These are phyloP conservation scores for Emergomyces pasteurianus DNA, from an alignment of 2,329 filamentous ascomycete species.

Conservation along the genomic window DNA sequence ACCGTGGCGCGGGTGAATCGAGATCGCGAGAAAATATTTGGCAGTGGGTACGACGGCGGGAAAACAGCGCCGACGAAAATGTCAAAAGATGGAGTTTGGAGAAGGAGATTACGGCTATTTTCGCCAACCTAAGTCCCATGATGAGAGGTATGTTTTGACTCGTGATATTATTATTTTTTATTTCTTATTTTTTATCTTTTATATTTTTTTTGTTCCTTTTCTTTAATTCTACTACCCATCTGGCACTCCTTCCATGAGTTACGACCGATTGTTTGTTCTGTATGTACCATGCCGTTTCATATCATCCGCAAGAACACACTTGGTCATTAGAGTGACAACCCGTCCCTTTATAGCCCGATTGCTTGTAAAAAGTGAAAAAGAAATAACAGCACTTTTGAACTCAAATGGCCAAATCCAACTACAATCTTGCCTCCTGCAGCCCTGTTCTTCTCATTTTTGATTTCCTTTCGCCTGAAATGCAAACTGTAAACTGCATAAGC, in stretches of 20 bases:
- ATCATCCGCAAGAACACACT: background rate
- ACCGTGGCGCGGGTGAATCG: slow-evolving; percentile 39
- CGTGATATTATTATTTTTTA: background rate
- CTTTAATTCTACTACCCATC: slow-evolving; percentile 1
- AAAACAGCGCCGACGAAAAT: slow-evolving; percentile 10
- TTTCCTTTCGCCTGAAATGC: background rate
- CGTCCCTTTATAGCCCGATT: background rate
- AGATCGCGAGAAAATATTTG: slow-evolving; percentile 44
- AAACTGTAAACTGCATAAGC: background rate
- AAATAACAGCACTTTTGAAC: background rate
- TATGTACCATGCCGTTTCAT: background rate
- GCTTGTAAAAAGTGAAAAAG: background rate
- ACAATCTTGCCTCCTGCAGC: background rate
- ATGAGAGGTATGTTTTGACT: slow-evolving; percentile 50
- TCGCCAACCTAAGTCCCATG: slow-evolving; percentile 72
- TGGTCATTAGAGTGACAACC: background rate
- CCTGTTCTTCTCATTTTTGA: background rate
- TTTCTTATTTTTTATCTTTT: no score
- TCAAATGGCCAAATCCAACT: background rate
- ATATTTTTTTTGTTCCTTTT: background rate
- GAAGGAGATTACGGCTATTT: slow-evolving; percentile 71
- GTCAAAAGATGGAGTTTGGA: slow-evolving; percentile 59
- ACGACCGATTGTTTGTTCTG: background rate
- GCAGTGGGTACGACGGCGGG: slow-evolving; percentile 41
- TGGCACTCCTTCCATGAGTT: background rate